phyloP scores from a whole-genome alignment of 768 basidiomycete genomes.

The Macrolepiota dolichaula region DNA sequence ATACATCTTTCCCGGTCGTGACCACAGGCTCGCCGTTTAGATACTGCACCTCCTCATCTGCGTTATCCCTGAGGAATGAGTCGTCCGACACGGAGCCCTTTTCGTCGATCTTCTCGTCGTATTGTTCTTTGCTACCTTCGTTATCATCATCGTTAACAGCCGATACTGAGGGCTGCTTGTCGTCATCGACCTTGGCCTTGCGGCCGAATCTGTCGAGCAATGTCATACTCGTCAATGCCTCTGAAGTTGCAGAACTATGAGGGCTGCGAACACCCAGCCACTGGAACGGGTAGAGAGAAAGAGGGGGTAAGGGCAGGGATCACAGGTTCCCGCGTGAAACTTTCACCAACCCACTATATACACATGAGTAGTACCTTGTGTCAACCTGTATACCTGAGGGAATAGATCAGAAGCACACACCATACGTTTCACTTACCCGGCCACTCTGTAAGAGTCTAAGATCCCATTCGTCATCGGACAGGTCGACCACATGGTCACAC shows the following conservation, averaged over 20 bases:
- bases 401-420: background rate
- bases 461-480: background rate
- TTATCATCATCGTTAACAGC: background rate
- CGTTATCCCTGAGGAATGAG: constrained; percentile 8
- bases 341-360: background rate
- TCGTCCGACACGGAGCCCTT: constrained; percentile 5
- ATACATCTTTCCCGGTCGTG: constrained; percentile 46
- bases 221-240: background rate
- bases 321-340: background rate
- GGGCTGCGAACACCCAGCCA: background rate
- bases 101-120: constrained; percentile 10
- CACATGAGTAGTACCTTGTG: background rate
- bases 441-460: too few species aligned
- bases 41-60: constrained; percentile 26
- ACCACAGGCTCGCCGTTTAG: constrained; percentile 40
- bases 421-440: background rate
- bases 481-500: background rate
- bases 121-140: background rate
- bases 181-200: background rate
- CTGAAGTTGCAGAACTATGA: background rate
- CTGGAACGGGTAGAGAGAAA: background rate
- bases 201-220: background rate
- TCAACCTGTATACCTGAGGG: background rate
- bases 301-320: background rate
- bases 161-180: background rate